Base-by-base conservation (phyloP, 495 filamentous ascomycete species). In the Alectoria sarmentosa region DNA sequence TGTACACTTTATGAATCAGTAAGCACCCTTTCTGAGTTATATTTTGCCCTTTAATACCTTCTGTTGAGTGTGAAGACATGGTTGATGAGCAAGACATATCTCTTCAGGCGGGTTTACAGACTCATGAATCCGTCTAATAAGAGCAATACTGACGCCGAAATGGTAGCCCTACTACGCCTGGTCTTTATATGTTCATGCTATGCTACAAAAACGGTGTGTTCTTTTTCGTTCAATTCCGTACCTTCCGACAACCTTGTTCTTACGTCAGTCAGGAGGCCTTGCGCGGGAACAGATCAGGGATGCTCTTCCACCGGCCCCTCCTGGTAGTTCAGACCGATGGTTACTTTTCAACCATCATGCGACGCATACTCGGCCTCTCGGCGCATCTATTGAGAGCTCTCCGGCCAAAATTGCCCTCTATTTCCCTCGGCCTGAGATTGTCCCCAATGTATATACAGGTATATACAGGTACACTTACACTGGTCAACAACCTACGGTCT, bases 141-240 rank as follows among this genome's bases (percentile, higher is more conserved):
- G 26, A 21, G 28, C 19, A 17, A 32, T 19, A 11, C 46, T 49
- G 23, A 49, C 11, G 3, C 3, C 46, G 11, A 19, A 2, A 32
- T 19, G 3, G 14, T 54, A 54, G 49, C 75, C 90, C 90, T 2
- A 91, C 91, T 38, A 91, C 88, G 0, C 77, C 85, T 8, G 88
- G 88, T 5, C 80, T 93, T 49, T 90, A 91, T 77, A 91, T 98
- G 92, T 98, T 98, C 76, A 98, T 98, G 94, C 88, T 98, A 37
- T 98, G 94, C 80, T 98, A 98, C 80, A 97, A 97, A 76, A 98
- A 98, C 77, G 94, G 94, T 68, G 41, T 28, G 13, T 7, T 41
- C 30, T 4, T 32, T 54, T 38, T 5, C n/a, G 5, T 17, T 39
- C n/a, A n/a, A 38, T 42, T 28, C 30, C 32, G 11, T 42, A 6